Evolutionary conservation across 352 stramenopile genomes (phyloP), one percentile per base, ranked within the genome.

Genomic region (Phytophthora aleatoria): DNA sequence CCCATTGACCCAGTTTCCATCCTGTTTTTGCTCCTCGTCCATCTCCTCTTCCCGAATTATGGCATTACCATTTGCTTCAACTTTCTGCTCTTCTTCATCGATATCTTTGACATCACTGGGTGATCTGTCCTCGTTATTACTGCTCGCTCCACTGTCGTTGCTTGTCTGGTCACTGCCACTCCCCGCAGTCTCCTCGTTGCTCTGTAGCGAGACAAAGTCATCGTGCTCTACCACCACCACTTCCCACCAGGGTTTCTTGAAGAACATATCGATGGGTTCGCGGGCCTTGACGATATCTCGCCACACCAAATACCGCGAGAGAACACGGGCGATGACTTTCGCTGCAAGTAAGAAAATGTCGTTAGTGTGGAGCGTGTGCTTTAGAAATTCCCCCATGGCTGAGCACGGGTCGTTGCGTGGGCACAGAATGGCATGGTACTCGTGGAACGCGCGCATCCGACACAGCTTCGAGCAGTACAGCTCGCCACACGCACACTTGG

Each of bases 181-280:
- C 15, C 12, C 27, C 5, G 43, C 64, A 15, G 47, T 39, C n/a
- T 54, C 55, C 8, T 64, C 20, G 15, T 31, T 65, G 41, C 11
- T 50, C 16, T 66, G 54, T 59, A 76, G 56, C 53, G 73, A 13
- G 20, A 65, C 55, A 0, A 74, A 63, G 39, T 90, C 71, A 12
- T 89, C 87, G 24, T 81, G 73, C 24, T 85, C 71, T 5, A 89
- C 83, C 28, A 85, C 73, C 33, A 90, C 80, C 15, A 91, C 80
- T 41, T 96, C 88, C 90, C 90, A 97, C 91, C 91, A 97, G 0
- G 81, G 84, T 58, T 95, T 89, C 67, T 97, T 92, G 68, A 93
- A 94, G 67, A 97, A 98, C 77, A 94, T 92, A 20, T 90, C 76
- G 48, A 95, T 95, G 5, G 89, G 83, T 30, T 83, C 78, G 20